Evolutionary conservation across 495 filamentous ascomycete genomes (phyloP), one percentile per base, ranked within the genome.

Genomic region (Aspergillus panamensis): DNA sequence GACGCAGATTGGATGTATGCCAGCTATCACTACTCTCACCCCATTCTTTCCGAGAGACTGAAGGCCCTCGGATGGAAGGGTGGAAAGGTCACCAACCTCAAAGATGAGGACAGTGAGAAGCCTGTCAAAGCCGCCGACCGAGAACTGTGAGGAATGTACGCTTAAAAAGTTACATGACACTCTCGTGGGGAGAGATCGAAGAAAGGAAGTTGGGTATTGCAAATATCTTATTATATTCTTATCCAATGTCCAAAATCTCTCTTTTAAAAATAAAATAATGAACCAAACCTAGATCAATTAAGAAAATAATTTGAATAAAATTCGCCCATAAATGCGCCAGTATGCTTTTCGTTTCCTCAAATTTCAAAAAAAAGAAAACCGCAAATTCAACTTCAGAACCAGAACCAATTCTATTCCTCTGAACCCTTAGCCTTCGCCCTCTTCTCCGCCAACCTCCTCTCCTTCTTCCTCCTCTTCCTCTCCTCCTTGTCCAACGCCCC

Each of bases 1-100:
- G 95, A 98, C 70, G 94, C 94, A 40, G 95, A 98, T 71, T 95
- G 88, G 88, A 82, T 96, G 77, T 98, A 96, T 72, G 92, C 95
- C 25, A 92, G 87, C 77, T 98, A 97, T 77, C 90, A 97, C 76
- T 96, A 92, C 81, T 96, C 92, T 8, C 94, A 98, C 74, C 94
- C 94, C 1, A 97, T 97, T 62, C 81, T 98, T 53, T 87, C 92
- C 8, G 95, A 98, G 80, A 83, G 94, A 61, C 77, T 98, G 62
- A 90, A 87, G 75, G 94, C 93, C 0, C 78, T 98, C 31, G 86
- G 89, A 58, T 97, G 92, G 92, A 84, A 81, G 66, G 79, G 82
- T 49, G 79, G 81, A 44, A 80, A 85, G 72, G 82, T 83, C 62
- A 73, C 72, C 21, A 68, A 71, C 49, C 54, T 58, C 53, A 81